Base-by-base conservation (phyloP, 2,329 filamentous ascomycete genomes). In the Magnaporthiopsis incrustans region DNA sequence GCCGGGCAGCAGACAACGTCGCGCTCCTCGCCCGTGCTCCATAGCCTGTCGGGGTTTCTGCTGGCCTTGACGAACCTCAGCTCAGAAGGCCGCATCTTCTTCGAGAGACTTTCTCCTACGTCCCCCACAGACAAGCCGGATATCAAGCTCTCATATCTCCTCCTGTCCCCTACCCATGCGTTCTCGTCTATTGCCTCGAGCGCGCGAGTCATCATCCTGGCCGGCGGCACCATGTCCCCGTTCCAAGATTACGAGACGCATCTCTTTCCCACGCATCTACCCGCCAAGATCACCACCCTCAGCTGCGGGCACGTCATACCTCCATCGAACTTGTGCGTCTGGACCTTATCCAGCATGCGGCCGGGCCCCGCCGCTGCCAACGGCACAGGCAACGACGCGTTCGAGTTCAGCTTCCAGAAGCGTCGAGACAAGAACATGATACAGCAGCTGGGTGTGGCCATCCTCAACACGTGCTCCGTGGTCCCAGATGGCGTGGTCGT, bases 251-350 rank as follows among this genome's bases (percentile, higher is more conserved):
- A 97, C 75, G 87, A 84, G 50, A 83, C 89, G 4, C 91, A 97
- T 70, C 81, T 99, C 0, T 95, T 99, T 67, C 90, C 94, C 0
- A 89, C 90, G 61, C 75, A 97, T 0, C 73, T 84, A 0, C 69
- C 81, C 0, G 75, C 79, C 0, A 85, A 85, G 64, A 83, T 98
- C 59, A 88, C 83, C 12, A 97, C 91, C 0, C 84, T 97, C 35
- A 97, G 92, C 68, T 99, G 94, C 73, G 93, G 92, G 0, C 95
- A 99, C 75, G 93, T 99, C 59, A 96, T 99, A 63, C 94, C 95
- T 0, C 76, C 85, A 0, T 85, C 87, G 3, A 97, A 92, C 67
- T 82, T 99, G 2, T 86, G 91, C 63, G 93, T 92, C 1, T 89
- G 89, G 77, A 87, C 90, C 0, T 76, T 99, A 0, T 80, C 79